These are phyloP conservation scores for Fallopia convolvulus DNA, from an alignment of 148 eudicot genomes.

Conservation along the genomic window DNA sequence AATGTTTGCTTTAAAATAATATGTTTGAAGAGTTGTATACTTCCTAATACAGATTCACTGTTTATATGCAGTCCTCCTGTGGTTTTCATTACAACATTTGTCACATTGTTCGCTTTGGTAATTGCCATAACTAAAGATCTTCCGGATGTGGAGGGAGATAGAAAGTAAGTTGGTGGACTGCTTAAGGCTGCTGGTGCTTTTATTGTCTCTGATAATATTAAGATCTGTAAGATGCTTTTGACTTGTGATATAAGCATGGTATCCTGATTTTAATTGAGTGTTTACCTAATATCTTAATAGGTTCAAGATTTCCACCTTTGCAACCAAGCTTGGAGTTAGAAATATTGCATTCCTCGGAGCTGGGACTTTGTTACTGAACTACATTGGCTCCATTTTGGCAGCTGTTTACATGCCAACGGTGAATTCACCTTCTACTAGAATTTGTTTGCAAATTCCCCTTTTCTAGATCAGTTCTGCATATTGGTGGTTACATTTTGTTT, in stretches of 20 bases:
- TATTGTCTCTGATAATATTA: background rate
- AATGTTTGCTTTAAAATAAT: background rate
- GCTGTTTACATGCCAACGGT: slow-evolving; percentile 81
- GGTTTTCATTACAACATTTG: slow-evolving; percentile 88
- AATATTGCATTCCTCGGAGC: slow-evolving; percentile 91
- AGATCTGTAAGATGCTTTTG: slow-evolving; percentile 6
- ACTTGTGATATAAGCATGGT: background rate
- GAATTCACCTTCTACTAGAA: slow-evolving; percentile 14
- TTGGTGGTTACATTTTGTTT: background rate
- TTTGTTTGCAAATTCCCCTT: background rate
- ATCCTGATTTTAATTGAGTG: background rate
- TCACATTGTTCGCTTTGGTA: slow-evolving; percentile 87
- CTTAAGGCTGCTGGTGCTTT: background rate
- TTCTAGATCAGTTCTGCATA: background rate
- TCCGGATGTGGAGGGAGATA: slow-evolving; percentile 97
- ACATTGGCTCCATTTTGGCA: slow-evolving; percentile 64
- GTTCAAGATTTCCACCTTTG: slow-evolving; percentile 87
- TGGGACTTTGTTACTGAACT: slow-evolving; percentile 81
- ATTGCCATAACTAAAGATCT: slow-evolving; percentile 99
- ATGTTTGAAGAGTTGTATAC: background rate
- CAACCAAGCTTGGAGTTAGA: slow-evolving; percentile 95
- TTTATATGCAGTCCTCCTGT: slow-evolving; percentile 73
- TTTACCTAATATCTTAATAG: slow-evolving; percentile 21
- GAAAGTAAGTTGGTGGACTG: slow-evolving; percentile 62
- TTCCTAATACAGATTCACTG: slow-evolving; percentile 11